These are phyloP conservation scores for Ceratobasidium papillatum DNA, from an alignment of 1,284 basidiomycete genomes.

Conservation along the genomic window DNA sequence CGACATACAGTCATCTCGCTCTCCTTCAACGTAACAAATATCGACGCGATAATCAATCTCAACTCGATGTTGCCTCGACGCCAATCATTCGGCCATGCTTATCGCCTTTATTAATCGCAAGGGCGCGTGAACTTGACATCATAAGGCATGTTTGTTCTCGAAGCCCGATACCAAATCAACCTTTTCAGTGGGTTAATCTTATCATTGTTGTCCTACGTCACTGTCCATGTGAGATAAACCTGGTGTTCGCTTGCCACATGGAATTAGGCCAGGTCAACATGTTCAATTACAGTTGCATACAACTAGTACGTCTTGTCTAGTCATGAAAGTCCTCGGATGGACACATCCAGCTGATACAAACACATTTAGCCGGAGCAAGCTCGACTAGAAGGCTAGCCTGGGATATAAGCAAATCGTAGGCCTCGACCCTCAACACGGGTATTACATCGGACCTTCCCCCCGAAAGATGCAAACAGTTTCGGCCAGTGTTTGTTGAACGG, in stretches of 20 bases:
- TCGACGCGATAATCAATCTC: conserved; percentile 6
- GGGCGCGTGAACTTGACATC: conserved; percentile 10
- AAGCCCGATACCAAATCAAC: conserved; percentile 1
- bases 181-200: neutral
- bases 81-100: conserved; percentile 11
- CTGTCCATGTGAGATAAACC: neutral
- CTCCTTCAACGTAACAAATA: neutral
- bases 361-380: neutral
- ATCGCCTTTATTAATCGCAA: neutral
- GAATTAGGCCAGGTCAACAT: neutral
- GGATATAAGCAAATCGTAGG: neutral
- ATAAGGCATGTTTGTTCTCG: conserved; percentile 1
- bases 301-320: no score
- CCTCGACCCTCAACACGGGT: neutral
- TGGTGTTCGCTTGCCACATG: neutral
- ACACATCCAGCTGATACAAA: neutral
- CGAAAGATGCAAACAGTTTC: neutral
- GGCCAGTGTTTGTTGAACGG: neutral
- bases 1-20: neutral
- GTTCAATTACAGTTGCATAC: no score
- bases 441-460: neutral
- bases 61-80: neutral
- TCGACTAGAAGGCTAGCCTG: neutral
- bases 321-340: neutral
- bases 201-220: conserved; percentile 1